Evolutionary conservation across 2,329 filamentous ascomycete species (phyloP).

Genomic region (Didymella exigua): DNA sequence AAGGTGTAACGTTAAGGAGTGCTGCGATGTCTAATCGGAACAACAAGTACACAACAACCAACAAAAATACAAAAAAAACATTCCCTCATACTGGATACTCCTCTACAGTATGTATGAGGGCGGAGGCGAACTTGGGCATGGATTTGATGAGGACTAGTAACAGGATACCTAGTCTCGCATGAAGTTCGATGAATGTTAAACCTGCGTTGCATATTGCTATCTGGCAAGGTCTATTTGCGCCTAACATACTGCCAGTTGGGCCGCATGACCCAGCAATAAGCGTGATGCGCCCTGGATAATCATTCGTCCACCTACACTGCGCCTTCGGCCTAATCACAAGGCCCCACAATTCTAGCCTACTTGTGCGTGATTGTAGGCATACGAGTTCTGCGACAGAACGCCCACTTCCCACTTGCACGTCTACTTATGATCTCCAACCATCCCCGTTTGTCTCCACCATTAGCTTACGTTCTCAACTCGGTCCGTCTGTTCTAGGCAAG

Average conservation of each 20-base stretch:
- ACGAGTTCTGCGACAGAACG: neutral
- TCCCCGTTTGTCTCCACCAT: neutral
- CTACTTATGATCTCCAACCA: neutral
- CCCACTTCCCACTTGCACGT: neutral
- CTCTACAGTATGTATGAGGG: too few species aligned
- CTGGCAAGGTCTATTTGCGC: neutral
- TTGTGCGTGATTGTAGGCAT: neutral
- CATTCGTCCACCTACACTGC: neutral
- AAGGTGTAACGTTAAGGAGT: too few species aligned
- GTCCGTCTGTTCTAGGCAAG: conserved; percentile 5
- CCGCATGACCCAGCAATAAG: neutral
- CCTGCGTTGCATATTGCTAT: too few species aligned
- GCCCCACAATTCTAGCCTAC: neutral
- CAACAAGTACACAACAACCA: too few species aligned
- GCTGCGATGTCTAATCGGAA: too few species aligned
- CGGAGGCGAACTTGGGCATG: neutral
- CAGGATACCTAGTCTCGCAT: neutral
- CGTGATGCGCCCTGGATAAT: neutral
- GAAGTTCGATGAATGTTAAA: neutral
- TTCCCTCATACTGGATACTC: too few species aligned
- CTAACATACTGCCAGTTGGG: neutral
- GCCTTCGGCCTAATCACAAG: neutral
- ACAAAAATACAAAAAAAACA: too few species aligned
- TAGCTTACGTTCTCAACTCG: conserved; percentile 10
- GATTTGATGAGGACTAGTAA: neutral